Base-by-base conservation (phyloP, 805 yeast species). In the Pichia manshurica region DNA sequence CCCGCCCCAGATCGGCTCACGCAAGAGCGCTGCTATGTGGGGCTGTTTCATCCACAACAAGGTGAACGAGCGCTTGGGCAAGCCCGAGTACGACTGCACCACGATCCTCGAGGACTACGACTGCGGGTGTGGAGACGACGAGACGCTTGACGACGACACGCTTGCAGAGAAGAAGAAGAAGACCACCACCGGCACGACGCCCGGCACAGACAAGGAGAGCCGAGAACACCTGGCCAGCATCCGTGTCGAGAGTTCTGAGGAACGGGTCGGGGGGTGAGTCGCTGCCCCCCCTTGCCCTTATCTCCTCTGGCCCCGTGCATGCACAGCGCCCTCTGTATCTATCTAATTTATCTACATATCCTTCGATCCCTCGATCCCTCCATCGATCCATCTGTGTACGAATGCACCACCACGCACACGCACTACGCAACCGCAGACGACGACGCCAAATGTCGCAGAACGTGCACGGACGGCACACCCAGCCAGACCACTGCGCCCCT, bases 1-100 rank as follows among this genome's bases (percentile, higher is more conserved):
- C 59, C 98, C 99, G 1, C 96, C 96, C 2, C 99, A 93, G 60
- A 74, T 84, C 3, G 71, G 79, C 7, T 74, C 84, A 20, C 73
- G 96, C 49, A 79, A 81, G 52, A 76, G 79, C 3, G 98, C 99
- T 1, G 88, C 96, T 0, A 68, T 87, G 54, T 93, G 99, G 99
- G 99, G 99, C 1, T 93, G 99, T 62, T 84, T 84, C 59, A 72
- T 90, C 4, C 98, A 90, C 67, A 90, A 91, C 63, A 74, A 81
- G 59, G 97, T 90, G 32, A 91, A 91, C 64, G 78, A 77, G 46
- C 70, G 83, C 44, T 71, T 90, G 39, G 72, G 72, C 4, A 87
- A 90, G 56, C 78, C 75, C 1, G 70, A 73, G 16, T 93, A 88
- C 63, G 97, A 93, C 63, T 93, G 99, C 63, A 73, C 87, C 2